Conservation (phyloP, 116 monocot genomes). For the Dioscorea cayenensis region DNA sequence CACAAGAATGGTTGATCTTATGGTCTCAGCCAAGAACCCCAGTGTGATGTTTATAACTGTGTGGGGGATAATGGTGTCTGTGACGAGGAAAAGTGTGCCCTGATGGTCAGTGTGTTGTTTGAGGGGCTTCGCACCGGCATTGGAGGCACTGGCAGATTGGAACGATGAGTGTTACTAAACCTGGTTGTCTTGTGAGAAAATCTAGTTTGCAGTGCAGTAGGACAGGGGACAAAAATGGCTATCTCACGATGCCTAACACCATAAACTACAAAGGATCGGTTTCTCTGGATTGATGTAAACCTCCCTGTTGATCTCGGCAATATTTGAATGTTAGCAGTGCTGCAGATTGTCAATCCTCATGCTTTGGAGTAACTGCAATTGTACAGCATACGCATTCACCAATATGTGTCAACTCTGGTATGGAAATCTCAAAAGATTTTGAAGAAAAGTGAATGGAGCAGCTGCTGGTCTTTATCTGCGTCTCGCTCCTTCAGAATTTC, state of each 20-base stretch:
- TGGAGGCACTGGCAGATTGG: background rate
- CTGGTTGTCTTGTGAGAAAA: background rate
- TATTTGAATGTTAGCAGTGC: background rate
- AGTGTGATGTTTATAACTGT: background rate
- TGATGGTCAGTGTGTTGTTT: background rate
- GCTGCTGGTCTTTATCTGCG: background rate
- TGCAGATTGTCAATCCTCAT: background rate
- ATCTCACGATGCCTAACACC: background rate
- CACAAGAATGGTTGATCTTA: background rate
- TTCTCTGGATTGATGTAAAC: background rate
- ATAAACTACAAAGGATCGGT: no score
- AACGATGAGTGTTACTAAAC: background rate
- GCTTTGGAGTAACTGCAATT: background rate
- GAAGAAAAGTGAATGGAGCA: background rate
- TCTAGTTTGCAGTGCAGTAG: background rate
- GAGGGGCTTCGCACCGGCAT: background rate
- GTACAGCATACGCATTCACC: background rate
- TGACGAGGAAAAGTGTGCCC: background rate
- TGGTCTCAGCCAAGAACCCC: background rate
- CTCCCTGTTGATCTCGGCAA: background rate
- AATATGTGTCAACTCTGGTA: background rate
- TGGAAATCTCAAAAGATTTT: background rate
- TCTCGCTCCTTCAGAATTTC: background rate
- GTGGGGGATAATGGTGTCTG: background rate
- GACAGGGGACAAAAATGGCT: background rate